These are phyloP conservation scores for Chrysosporium queenslandicum DNA, from an alignment of 2,329 filamentous ascomycete genomes.

Conservation along the genomic window DNA sequence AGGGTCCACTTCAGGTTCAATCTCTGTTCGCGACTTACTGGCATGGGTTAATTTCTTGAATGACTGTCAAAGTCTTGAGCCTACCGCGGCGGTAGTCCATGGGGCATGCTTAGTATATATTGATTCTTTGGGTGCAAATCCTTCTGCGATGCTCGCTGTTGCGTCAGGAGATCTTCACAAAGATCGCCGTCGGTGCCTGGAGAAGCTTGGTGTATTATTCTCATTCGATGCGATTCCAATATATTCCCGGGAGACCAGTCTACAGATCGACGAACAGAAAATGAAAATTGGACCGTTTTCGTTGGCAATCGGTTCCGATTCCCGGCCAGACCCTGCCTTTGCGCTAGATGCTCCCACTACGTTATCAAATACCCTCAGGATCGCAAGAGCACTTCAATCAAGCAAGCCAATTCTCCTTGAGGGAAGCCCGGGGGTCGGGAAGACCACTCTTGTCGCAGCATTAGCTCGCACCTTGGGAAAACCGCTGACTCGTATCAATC, in stretches of 20 bases:
- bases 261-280: slow-evolving; percentile 45
- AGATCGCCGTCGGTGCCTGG: slow-evolving; percentile 63
- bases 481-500: slow-evolving; percentile 82
- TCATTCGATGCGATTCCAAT: slow-evolving; percentile 51
- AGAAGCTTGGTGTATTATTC: slow-evolving; percentile 60
- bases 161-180: slow-evolving; percentile 58
- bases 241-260: slow-evolving; percentile 54
- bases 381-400: slow-evolving; percentile 79
- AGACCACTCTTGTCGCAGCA: slow-evolving; percentile 84
- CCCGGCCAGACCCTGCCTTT: slow-evolving; percentile 51
- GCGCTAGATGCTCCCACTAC: slow-evolving; percentile 86
- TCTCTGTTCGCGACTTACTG: slow-evolving; percentile 86
- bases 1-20: slow-evolving; percentile 61
- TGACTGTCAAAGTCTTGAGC: slow-evolving; percentile 43
- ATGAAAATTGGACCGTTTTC: slow-evolving; percentile 67
- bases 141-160: slow-evolving; percentile 71
- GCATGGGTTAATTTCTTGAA: slow-evolving; percentile 94
- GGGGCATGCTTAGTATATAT: slow-evolving; percentile 93
- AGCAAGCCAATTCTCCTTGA: slow-evolving; percentile 87
- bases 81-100: slow-evolving; percentile 54
- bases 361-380: slow-evolving; percentile 76
- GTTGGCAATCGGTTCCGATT: slow-evolving; percentile 45
- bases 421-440: slow-evolving; percentile 95
- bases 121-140: slow-evolving; percentile 89
- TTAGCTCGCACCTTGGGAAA: slow-evolving; percentile 70